Base-by-base conservation (phyloP, 2,329 filamentous ascomycete genomes). In the Hymenoscyphus infarciens region DNA sequence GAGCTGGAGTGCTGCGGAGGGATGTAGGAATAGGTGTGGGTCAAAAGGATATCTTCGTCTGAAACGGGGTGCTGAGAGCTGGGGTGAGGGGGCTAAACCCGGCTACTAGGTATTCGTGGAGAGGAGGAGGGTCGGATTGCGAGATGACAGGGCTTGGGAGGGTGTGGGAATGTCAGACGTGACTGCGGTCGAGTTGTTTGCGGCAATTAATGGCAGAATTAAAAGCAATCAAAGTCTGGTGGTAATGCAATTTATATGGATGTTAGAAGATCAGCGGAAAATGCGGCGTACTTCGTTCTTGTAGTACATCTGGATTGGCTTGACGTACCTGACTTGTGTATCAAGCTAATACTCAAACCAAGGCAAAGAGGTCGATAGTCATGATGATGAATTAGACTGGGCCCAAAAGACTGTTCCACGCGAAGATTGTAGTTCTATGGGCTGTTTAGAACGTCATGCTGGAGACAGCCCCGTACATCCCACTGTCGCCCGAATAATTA, bases 61-160 rank as follows among this genome's bases (percentile, higher is more conserved):
- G 60, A 61, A 61, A 61, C 60, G 60, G 54, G 60, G 31, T 29
- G 25, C 22, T 45, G 27, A 57, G 27, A 38, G 38, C 29, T 56
- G 54, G 45, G 45, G 19, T 61, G 55, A 56, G 31, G 16, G 22
- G 27, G 29, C 38, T 27, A 19, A 53, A 61, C 38, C 55, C 54
- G 38, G 60, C 38, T 57, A 10, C n/a, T 27, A 42, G 60, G 27
- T 53, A 57, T 61, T 57, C 59, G 59, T 49, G 59, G 59, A 61
- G 59, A 56, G 29, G 54, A 38, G n/a, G n/a, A 19, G 59, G 38
- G 25, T 19, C 29, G 45, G 45, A 38, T 52, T 56, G 39, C 19
- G 31, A 57, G 19, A 11, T 38, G 59, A 45, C 27, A 39, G n/a
- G 52, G 35, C 27, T 38, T 45, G 39, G 57, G 25, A 31, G 19